phyloP scores from a whole-genome alignment of 1,139 yeast species.

The Hyphopichia pseudoburtonii region DNA sequence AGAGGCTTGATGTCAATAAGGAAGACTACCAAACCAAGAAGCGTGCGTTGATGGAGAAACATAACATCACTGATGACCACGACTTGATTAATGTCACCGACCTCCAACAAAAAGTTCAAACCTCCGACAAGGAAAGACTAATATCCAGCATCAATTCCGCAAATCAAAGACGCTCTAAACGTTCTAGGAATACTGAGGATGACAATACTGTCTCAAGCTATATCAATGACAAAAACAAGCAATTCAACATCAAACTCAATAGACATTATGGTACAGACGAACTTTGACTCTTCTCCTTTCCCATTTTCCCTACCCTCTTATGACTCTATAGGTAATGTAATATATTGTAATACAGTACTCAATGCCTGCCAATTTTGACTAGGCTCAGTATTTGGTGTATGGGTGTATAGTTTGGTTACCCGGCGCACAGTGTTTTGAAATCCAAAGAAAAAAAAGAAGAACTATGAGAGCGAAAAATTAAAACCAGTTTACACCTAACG shows the following conservation, averaged over 20 bases:
- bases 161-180: slow-evolving; percentile 9
- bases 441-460: too few relatives aligned
- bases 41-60: slow-evolving; percentile 14
- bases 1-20: slow-evolving; percentile 37
- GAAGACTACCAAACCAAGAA: slow-evolving; percentile 41
- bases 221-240: slow-evolving; percentile 76
- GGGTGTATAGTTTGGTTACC: not conserved
- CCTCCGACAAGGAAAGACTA: slow-evolving; percentile 2
- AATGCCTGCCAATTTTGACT: too few relatives aligned
- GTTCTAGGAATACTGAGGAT: slow-evolving; percentile 28
- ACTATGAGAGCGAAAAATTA: too few relatives aligned
- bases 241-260: slow-evolving; percentile 71
- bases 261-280: slow-evolving; percentile 53
- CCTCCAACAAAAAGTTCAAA: not conserved
- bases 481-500: too few relatives aligned
- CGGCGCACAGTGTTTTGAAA: not conserved
- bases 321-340: too few relatives aligned
- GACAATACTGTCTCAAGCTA: slow-evolving; percentile 37
- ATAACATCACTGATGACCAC: slow-evolving; percentile 3
- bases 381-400: too few relatives aligned
- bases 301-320: too few relatives aligned
- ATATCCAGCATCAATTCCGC: slow-evolving; percentile 3
- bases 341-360: too few relatives aligned
- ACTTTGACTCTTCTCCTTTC: too few relatives aligned
- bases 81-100: slow-evolving; percentile 8